A percentile compares a stretch with the other conserved stretches of the same genome.
phyloP scores from a whole-genome alignment of 2,329 filamentous ascomycete species.

The Sclerotinia trifoliorum region DNA sequence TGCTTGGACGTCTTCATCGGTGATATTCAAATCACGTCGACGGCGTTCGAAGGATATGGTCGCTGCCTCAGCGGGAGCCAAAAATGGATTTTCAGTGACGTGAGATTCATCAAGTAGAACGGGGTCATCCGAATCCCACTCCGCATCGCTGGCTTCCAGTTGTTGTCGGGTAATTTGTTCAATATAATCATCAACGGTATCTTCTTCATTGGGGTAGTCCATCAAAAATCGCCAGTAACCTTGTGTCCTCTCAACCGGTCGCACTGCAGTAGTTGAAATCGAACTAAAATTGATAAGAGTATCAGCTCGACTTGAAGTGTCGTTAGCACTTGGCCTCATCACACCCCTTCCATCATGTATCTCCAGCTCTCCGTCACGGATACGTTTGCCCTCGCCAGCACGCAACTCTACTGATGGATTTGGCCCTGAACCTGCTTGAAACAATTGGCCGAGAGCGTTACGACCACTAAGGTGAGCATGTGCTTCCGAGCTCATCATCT shows the following conservation, averaged over 20 bases:
- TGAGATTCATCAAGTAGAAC: background rate
- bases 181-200: slow-evolving; percentile 29
- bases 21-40: slow-evolving; percentile 34
- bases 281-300: slow-evolving; percentile 48
- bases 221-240: slow-evolving; percentile 37
- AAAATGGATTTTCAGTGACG: background rate
- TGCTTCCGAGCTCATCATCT: slow-evolving; percentile 71
- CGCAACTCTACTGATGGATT: slow-evolving; percentile 61
- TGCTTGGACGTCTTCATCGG: slow-evolving; percentile 37
- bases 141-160: background rate
- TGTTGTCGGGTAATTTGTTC: slow-evolving; percentile 21
- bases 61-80: background rate
- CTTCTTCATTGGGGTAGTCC: slow-evolving; percentile 34
- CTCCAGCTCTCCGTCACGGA: slow-evolving; percentile 63
- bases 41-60: slow-evolving; percentile 28
- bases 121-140: background rate
- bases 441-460: slow-evolving; percentile 63
- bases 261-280: slow-evolving; percentile 2
- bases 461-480: slow-evolving; percentile 73
- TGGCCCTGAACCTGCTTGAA: slow-evolving; percentile 45
- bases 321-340: slow-evolving; percentile 58
- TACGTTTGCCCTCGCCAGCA: slow-evolving; percentile 63
- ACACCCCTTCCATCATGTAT: slow-evolving; percentile 60
- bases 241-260: slow-evolving; percentile 11
- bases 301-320: slow-evolving; percentile 59